Conservation (phyloP, 768 basidiomycete genomes). For the Neoboletus magnificus region DNA sequence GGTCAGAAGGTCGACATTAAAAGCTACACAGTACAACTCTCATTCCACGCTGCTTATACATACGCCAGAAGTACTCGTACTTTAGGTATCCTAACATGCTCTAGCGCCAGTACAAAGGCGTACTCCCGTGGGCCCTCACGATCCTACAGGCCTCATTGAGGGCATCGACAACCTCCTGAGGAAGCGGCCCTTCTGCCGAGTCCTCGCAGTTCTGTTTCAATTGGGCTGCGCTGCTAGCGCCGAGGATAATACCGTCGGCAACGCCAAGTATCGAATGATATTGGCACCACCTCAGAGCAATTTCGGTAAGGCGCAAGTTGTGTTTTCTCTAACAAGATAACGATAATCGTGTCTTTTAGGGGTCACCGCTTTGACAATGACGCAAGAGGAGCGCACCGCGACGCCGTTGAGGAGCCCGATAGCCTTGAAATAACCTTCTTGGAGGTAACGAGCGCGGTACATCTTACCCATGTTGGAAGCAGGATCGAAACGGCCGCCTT, state of each 20-base stretch:
- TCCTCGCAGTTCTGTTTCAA: slow-evolving; percentile 44
- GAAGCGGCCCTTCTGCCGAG: slow-evolving; percentile 51
- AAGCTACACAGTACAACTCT: background rate
- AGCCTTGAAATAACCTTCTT: slow-evolving; percentile 42
- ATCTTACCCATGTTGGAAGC: slow-evolving; percentile 36
- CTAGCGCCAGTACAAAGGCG: slow-evolving; percentile 38
- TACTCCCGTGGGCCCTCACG: slow-evolving; percentile 34
- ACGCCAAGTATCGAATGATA: slow-evolving; percentile 48
- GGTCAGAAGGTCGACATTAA: background rate
- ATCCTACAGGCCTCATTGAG: slow-evolving; percentile 48
- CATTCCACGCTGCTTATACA: background rate
- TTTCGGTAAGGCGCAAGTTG: slow-evolving; percentile 46
- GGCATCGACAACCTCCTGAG: slow-evolving; percentile 47
- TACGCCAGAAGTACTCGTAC: background rate
- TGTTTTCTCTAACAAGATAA: slow-evolving; percentile 32
- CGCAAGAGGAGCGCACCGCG: slow-evolving; percentile 32
- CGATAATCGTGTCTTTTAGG: background rate
- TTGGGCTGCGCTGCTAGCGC: slow-evolving; percentile 45
- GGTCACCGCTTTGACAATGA: background rate
- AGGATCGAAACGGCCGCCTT: slow-evolving; percentile 43
- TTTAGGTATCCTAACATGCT: background rate
- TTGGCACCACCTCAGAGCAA: slow-evolving; percentile 60
- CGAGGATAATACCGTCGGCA: slow-evolving; percentile 46
- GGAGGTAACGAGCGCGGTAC: slow-evolving; percentile 46
- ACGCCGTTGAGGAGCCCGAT: slow-evolving; percentile 38